A percentile compares a stretch with the other conserved stretches of the same genome.
Evolutionary conservation across 371 early-diverging fungal species (phyloP).

Genomic region (Apophysomyces elegans): DNA sequence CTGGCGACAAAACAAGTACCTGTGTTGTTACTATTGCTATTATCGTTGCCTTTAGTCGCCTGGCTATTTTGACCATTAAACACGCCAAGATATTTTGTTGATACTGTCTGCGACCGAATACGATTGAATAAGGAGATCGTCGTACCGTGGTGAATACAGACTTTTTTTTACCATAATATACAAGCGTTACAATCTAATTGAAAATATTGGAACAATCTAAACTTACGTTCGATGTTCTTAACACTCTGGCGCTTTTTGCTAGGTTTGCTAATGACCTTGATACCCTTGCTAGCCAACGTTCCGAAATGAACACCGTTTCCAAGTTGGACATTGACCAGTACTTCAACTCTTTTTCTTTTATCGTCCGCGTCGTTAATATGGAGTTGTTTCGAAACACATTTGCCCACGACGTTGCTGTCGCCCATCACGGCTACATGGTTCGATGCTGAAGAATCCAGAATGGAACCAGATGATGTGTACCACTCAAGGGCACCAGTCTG

Average conservation of each 20-base stretch:
- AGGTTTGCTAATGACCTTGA: conserved; percentile 89
- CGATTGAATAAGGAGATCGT: conserved; percentile 85
- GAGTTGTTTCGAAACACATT: conserved; percentile 82
- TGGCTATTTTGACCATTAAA: conserved; percentile 29
- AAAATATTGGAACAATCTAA: conserved; percentile 11
- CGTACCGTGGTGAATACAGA: conserved; percentile 85
- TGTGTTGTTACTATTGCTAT: conserved; percentile 47
- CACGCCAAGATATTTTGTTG: conserved; percentile 84
- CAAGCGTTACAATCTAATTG: conserved; percentile 1
- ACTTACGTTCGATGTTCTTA: conserved; percentile 80
- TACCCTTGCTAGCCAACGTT: conserved; percentile 73
- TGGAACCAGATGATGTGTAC: conserved; percentile 29
- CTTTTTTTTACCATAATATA: conserved; percentile 35
- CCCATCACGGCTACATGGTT: conserved; percentile 22
- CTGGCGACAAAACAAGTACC: conserved; percentile 81
- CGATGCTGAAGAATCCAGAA: conserved; percentile 25
- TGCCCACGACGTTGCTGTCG: conserved; percentile 57
- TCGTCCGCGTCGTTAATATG: conserved; percentile 86
- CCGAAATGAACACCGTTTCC: conserved; percentile 66
- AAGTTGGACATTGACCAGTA: conserved; percentile 70
- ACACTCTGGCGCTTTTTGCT: conserved; percentile 85
- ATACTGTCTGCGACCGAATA: conserved; percentile 85
- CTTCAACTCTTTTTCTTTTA: conserved; percentile 78
- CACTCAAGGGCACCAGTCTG: conserved; percentile 39
- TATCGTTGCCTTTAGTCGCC: conserved; percentile 15